These are phyloP conservation scores for Exophiala xenobiotica DNA, from an alignment of 2,329 filamentous ascomycete species.

Conservation along the genomic window DNA sequence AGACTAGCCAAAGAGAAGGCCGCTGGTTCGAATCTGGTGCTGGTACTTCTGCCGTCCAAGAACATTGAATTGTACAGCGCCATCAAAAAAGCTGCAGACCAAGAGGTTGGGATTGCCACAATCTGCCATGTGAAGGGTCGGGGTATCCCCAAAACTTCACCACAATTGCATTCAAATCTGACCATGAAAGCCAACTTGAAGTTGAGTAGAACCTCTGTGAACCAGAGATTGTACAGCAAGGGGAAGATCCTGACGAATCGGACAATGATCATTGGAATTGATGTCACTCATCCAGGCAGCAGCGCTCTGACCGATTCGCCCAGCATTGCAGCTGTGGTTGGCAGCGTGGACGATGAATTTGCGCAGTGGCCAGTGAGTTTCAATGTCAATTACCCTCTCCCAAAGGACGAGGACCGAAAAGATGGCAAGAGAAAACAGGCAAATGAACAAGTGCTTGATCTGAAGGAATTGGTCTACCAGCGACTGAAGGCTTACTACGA, in stretches of 20 bases:
- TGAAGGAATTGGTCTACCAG: conserved; percentile 62
- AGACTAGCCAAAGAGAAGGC: too few species aligned
- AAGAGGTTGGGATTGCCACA: conserved; percentile 58
- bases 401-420: neutral
- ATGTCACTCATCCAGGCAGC: conserved; percentile 82
- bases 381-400: conserved; percentile 44
- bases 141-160: neutral
- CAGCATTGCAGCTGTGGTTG: conserved; percentile 78
- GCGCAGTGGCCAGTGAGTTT: conserved; percentile 75
- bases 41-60: conserved; percentile 59
- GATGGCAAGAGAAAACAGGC: too few species aligned
- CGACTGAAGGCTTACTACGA: conserved; percentile 63
- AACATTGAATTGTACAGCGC: conserved; percentile 59
- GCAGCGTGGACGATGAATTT: conserved; percentile 67
- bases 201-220: conserved; percentile 60
- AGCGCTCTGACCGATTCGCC: conserved; percentile 57
- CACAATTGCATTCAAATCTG: conserved; percentile 63
- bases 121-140: conserved; percentile 52
- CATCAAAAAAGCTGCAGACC: conserved; percentile 69
- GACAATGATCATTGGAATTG: conserved; percentile 85
- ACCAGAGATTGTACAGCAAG: conserved; percentile 63
- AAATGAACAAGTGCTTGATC: conserved; percentile 68
- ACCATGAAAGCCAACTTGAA: conserved; percentile 81
- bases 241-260: conserved; percentile 60
- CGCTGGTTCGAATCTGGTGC: conserved; percentile 54